Base-by-base conservation (phyloP, 345 rosid species). In the Ailanthus altissimus region DNA sequence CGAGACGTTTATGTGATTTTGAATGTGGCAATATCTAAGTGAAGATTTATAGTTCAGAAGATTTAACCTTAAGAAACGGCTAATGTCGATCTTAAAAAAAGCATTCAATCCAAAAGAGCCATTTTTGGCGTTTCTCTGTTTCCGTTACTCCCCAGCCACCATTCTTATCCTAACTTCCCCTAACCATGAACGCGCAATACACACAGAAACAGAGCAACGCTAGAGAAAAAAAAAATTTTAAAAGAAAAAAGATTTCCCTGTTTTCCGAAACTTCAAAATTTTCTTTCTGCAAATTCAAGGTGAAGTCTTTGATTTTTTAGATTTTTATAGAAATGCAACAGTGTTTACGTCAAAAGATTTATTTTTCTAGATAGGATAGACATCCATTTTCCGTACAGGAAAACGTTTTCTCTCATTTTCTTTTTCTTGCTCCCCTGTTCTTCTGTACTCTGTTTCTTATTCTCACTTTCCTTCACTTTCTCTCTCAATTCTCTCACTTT, bases 141-240 rank as follows among this genome's bases (percentile, higher is more conserved):
- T 68, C 78, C 78, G 77, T 70, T 66, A 51, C 58, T 64, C 76
- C 28, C 82, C 70, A 42, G 42, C 70, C 62, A 51, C 81, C 77
- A 73, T 63, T 72, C 73, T 64, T 74, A 40, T 69, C 72, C 58
- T 67, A 76, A 79, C 78, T 43, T 62, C 73, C 36, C 36, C 36
- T 50, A n/a, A 38, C 21, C 21, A 28, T 23, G 9, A 32, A 25
- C 53, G 21, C 10, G 15, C 16, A 64, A 28, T 0, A 3, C 47
- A 23, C 43, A 53, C n/a, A n/a, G n/a, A n/a, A n/a, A n/a, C n/a
- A n/a, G n/a, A 70, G 51, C 20, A 59, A 36, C 11, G 45, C 32
- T 42, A 5, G 26, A 51, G 7, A 51, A 54, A 18, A 15, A 2
- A 4, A 3, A 2, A 1, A 5, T 43, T n/a, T 10, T 6, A 32